phyloP scores from a whole-genome alignment of 1,284 basidiomycete genomes.

The Ceratorhiza oryzae-sativae region DNA sequence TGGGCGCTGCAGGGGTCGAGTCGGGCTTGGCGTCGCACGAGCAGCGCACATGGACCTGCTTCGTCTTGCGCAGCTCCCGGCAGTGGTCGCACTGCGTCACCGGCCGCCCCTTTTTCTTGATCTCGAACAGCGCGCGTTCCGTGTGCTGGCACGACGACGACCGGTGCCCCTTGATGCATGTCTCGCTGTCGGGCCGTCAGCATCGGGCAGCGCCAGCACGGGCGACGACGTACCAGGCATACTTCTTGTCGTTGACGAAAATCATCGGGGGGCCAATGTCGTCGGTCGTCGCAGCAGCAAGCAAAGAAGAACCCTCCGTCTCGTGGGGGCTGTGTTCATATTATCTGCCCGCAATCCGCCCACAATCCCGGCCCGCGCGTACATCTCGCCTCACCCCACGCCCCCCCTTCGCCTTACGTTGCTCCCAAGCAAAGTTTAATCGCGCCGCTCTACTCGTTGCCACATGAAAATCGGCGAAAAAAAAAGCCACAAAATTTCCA shows the following conservation, averaged over 20 bases:
- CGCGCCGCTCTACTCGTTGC: too few relatives aligned
- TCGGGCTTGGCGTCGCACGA: slow-evolving; percentile 57
- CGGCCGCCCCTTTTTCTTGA: slow-evolving; percentile 81
- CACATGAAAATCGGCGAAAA: too few relatives aligned
- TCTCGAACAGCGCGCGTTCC: slow-evolving; percentile 77
- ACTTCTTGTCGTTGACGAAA: slow-evolving; percentile 79
- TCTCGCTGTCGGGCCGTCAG: slow-evolving; percentile 60
- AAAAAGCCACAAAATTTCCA: too few relatives aligned
- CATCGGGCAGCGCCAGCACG: background rate
- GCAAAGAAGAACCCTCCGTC: slow-evolving; percentile 22
- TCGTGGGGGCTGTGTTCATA: slow-evolving; percentile 30
- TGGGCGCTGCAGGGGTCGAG: slow-evolving; percentile 50
- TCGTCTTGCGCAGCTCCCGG: slow-evolving; percentile 75
- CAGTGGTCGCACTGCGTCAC: slow-evolving; percentile 83
- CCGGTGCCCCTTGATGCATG: slow-evolving; percentile 84
- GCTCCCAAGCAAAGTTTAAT: background rate
- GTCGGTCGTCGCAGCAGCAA: slow-evolving; percentile 6
- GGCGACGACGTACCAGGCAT: slow-evolving; percentile 66
- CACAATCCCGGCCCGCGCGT: background rate
- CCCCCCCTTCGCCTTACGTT: background rate
- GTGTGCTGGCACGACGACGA: slow-evolving; percentile 79
- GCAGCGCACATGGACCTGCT: slow-evolving; percentile 75
- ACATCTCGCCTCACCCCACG: slow-evolving; percentile 26
- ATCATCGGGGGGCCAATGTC: slow-evolving; percentile 54
- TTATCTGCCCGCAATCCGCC: slow-evolving; percentile 14